Conservation (phyloP, 2,329 filamentous ascomycete species). For the Fusarium sp. region DNA sequence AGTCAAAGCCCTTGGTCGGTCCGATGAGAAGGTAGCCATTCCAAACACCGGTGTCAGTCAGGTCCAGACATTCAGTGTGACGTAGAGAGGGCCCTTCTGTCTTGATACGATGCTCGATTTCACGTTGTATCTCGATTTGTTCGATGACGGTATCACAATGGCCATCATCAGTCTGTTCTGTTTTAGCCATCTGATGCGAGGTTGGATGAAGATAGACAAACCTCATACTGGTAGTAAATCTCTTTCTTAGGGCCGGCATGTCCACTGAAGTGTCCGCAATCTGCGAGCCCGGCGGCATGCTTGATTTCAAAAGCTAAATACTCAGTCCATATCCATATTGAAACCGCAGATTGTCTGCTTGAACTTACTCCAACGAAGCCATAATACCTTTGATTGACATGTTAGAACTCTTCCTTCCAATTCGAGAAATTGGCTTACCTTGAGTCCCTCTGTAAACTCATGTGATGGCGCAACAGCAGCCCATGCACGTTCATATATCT, state of each 20-base stretch:
- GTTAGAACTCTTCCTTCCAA: rapidly evolving
- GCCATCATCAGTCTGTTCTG: rapidly evolving
- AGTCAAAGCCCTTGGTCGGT: neutral
- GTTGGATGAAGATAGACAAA: rapidly evolving
- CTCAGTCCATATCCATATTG: rapidly evolving
- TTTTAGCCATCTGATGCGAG: rapidly evolving
- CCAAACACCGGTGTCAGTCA: neutral
- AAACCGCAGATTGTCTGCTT: rapidly evolving
- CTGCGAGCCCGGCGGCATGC: neutral
- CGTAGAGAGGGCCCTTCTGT: neutral
- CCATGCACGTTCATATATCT: neutral
- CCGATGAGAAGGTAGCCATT: neutral
- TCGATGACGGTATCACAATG: neutral
- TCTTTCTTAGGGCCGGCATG: neutral
- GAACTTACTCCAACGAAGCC: neutral
- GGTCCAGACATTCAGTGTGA: neutral
- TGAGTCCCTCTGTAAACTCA: neutral
- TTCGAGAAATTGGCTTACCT: neutral
- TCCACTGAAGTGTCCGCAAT: neutral
- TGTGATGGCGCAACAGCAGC: neutral
- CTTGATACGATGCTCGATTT: neutral
- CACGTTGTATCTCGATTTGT: neutral
- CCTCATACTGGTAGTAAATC: neutral
- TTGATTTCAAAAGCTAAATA: neutral
- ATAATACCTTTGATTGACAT: rapidly evolving